phyloP scores from a whole-genome alignment of 345 rosid species.

The Gossypium stocksii region DNA sequence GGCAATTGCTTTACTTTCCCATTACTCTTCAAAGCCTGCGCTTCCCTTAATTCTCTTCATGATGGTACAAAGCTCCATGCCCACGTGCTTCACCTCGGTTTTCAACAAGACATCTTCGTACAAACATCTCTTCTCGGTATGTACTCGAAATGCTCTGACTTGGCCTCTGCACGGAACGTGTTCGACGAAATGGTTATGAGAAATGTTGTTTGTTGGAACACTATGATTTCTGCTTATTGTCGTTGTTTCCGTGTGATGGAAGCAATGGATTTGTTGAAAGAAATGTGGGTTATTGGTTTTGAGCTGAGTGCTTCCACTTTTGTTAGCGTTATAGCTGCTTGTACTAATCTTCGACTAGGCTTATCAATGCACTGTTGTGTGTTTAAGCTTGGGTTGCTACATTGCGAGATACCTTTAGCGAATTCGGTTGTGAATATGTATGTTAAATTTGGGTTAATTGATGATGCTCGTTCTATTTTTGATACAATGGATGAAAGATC shows the following conservation, averaged over 20 bases:
- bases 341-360: constrained; percentile 21
- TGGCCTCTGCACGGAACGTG: not conserved
- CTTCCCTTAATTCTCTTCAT: not conserved
- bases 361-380: constrained; percentile 28
- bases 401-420: constrained; percentile 20
- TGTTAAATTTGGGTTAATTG: constrained; percentile 18
- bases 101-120: constrained; percentile 8
- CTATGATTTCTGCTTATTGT: constrained; percentile 13
- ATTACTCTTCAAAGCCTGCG: constrained; percentile 14
- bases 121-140: not conserved
- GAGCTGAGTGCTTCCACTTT: constrained; percentile 25
- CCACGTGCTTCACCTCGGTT: constrained; percentile 5
- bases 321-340: constrained; percentile 17
- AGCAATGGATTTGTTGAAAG: not conserved
- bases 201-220: constrained; percentile 1
- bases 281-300: constrained; percentile 26
- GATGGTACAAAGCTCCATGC: constrained; percentile 8
- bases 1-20: constrained; percentile 17
- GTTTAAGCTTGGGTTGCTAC: constrained; percentile 24
- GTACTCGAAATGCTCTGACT: constrained; percentile 5
- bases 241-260: constrained; percentile 6
- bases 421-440: constrained; percentile 30
- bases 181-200: constrained; percentile 5
- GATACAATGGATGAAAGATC: constrained; percentile 24
- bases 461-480: constrained; percentile 25